Conservation (phyloP, 2,329 filamentous ascomycete species). For the Chrysosporium keratinophilum region DNA sequence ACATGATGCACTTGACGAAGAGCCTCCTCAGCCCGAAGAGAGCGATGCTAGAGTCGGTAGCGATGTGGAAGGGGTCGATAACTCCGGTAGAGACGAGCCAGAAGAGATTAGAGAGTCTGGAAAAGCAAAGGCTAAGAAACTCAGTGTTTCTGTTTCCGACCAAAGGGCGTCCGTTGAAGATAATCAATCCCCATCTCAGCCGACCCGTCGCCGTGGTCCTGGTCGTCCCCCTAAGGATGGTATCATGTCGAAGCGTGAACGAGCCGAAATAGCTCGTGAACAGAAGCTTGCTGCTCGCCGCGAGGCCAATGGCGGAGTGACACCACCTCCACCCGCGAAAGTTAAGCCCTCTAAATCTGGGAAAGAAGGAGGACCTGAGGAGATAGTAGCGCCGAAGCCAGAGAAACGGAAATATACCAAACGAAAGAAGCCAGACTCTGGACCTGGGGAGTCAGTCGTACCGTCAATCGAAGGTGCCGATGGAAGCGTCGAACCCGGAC, state of each 20-base stretch:
- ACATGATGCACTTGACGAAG: slow-evolving; percentile 7
- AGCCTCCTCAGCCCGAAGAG: slow-evolving; percentile 18
- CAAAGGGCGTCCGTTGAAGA: slow-evolving; percentile 18
- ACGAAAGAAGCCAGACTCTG: slow-evolving; percentile 36
- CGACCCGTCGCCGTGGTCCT: slow-evolving; percentile 42
- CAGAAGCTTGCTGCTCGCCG: slow-evolving; percentile 42
- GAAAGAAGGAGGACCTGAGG: slow-evolving; percentile 28
- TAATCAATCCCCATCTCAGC: slow-evolving; percentile 29
- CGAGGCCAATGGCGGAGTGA: slow-evolving; percentile 39
- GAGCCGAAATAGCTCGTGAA: slow-evolving; percentile 44
- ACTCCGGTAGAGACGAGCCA: slow-evolving; percentile 12
- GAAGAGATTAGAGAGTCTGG: slow-evolving; percentile 17
- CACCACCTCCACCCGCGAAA: slow-evolving; percentile 29
- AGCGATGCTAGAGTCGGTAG: slow-evolving; percentile 21
- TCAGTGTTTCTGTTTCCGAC: slow-evolving; percentile 24
- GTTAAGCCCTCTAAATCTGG: slow-evolving; percentile 19
- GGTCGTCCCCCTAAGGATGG: slow-evolving; percentile 57
- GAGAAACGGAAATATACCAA: slow-evolving; percentile 43
- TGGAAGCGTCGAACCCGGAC: slow-evolving; percentile 28
- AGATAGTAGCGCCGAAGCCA: slow-evolving; percentile 30
- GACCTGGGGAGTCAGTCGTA: slow-evolving; percentile 33
- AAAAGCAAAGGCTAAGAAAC: slow-evolving; percentile 22
- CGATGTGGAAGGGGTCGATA: slow-evolving; percentile 14
- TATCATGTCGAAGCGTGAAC: slow-evolving; percentile 56
- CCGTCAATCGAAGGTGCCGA: slow-evolving; percentile 36